phyloP scores from a whole-genome alignment of 2,329 filamentous ascomycete genomes.

The Stachybotrys elegans region DNA sequence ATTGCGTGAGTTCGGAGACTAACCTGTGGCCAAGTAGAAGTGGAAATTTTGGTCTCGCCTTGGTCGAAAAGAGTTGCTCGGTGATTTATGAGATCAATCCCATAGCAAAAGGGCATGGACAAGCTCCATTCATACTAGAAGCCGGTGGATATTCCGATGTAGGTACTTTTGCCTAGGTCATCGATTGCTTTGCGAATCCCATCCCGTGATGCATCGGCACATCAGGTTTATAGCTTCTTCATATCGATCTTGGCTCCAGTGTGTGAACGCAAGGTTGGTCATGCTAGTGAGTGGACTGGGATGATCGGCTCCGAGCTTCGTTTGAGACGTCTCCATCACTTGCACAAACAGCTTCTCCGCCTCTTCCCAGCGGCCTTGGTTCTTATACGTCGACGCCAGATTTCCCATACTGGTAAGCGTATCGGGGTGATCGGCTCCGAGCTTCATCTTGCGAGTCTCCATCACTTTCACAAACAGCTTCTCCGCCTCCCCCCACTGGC shows the following conservation, averaged over 20 bases:
- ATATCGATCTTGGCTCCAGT: background rate
- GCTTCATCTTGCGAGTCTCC: background rate
- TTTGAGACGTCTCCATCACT: background rate
- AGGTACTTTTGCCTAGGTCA: background rate
- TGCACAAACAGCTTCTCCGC: background rate
- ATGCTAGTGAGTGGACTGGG: background rate
- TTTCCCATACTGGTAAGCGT: background rate
- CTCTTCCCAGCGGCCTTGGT: background rate
- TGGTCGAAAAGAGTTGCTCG: background rate
- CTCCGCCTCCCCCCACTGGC: constrained; percentile 1
- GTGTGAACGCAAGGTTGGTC: background rate
- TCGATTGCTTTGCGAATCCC: background rate
- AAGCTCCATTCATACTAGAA: background rate
- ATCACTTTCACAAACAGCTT: background rate
- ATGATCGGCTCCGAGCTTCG: background rate
- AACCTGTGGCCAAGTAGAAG: background rate
- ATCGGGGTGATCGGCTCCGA: background rate
- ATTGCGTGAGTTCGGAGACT: too few species aligned
- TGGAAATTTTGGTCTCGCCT: background rate
- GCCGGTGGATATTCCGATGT: background rate
- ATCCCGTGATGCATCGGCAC: background rate
- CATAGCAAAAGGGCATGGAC: background rate
- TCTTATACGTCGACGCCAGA: constrained; percentile 1
- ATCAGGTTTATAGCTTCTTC: constrained; percentile 1
- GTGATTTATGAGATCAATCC: background rate